Evolutionary conservation across 2,329 filamentous ascomycete species (phyloP).

Genomic region (Chlorencoelia australis): DNA sequence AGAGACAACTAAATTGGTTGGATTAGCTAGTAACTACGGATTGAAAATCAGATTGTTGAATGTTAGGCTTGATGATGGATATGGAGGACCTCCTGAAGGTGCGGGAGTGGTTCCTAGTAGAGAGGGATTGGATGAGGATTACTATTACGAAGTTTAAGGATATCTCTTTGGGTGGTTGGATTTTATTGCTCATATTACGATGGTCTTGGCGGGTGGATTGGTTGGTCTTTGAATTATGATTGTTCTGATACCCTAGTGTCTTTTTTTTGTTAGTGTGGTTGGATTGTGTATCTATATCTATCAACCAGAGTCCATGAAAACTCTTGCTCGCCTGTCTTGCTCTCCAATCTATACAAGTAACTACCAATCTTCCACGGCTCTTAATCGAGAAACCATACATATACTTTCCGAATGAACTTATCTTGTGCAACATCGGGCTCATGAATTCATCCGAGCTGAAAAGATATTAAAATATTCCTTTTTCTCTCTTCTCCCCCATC

Average conservation of each 20-base stretch:
- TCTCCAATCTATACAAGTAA: too few relatives aligned
- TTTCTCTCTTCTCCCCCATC: background rate
- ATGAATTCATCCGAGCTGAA: background rate
- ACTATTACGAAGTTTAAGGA: conserved; percentile 57
- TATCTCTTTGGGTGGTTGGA: background rate
- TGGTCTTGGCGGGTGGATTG: background rate
- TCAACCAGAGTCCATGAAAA: too few relatives aligned
- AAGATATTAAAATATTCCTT: background rate
- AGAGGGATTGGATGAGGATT: conserved; percentile 83
- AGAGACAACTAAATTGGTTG: conserved; percentile 84
- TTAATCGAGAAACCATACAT: too few relatives aligned
- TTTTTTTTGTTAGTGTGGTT: too few relatives aligned
- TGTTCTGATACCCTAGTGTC: too few relatives aligned
- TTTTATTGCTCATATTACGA: background rate
- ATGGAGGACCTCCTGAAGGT: conserved; percentile 46
- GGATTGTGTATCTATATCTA: too few relatives aligned
- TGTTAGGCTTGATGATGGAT: conserved; percentile 69
- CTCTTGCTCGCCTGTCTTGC: too few relatives aligned
- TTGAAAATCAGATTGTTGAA: conserved; percentile 89
- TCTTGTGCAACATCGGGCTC: background rate
- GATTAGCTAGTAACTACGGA: conserved; percentile 79
- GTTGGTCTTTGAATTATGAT: background rate
- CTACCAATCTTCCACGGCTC: too few relatives aligned
- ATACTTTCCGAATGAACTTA: background rate
- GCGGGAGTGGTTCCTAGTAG: conserved; percentile 69